Evolutionary conservation across 768 basidiomycete genomes (phyloP).

Genomic region (Rubroboletus satanas): DNA sequence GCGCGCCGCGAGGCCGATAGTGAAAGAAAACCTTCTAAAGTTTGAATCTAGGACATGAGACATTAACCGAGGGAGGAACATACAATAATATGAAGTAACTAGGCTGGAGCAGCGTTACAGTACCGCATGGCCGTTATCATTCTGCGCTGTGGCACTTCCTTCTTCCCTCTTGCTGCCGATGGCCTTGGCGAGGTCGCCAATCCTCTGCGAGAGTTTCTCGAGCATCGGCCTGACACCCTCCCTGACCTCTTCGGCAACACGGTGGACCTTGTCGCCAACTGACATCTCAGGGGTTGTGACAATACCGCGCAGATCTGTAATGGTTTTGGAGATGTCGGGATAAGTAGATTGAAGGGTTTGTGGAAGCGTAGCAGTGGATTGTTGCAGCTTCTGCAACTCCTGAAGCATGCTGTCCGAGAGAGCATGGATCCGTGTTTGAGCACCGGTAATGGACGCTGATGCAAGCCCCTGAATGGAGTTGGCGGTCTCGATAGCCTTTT

Average conservation of each 20-base stretch:
- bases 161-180: conserved; percentile 31
- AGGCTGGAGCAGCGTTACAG: conserved; percentile 7
- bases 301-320: conserved; percentile 52
- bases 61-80: conserved; percentile 6
- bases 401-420: conserved; percentile 64
- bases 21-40: conserved; percentile 22
- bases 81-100: conserved; percentile 7
- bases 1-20: conserved; percentile 4
- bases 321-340: conserved; percentile 48
- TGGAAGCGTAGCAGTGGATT: conserved; percentile 55
- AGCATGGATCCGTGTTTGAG: conserved; percentile 53
- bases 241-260: conserved; percentile 54
- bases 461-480: conserved; percentile 58
- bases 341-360: conserved; percentile 58
- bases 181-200: conserved; percentile 27
- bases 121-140: conserved; percentile 8
- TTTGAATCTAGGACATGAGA: conserved; percentile 24
- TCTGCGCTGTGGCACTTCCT: not conserved
- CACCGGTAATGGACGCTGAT: conserved; percentile 49
- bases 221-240: conserved; percentile 60
- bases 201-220: conserved; percentile 43
- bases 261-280: conserved; percentile 57
- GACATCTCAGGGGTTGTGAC: conserved; percentile 52
- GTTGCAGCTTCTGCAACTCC: conserved; percentile 64
- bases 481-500: conserved; percentile 67